Evolutionary conservation across 805 yeast genomes (phyloP).

Genomic region (Monosporozyma aerobia): DNA sequence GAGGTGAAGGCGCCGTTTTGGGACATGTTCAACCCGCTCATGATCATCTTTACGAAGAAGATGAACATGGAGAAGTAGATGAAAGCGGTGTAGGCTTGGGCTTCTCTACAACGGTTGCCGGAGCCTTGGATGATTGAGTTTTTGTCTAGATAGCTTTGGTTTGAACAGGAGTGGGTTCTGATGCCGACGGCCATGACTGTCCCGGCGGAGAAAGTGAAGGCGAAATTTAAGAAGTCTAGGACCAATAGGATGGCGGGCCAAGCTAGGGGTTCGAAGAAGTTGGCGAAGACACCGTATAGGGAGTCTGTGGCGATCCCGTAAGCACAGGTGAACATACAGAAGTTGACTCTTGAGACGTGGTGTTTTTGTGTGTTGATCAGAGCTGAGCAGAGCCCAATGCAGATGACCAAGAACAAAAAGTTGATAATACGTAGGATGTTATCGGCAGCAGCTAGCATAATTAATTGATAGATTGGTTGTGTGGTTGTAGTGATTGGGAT

Average conservation of each 20-base stretch:
- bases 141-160: conserved; percentile 49
- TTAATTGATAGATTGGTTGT: background rate
- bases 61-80: conserved; percentile 74
- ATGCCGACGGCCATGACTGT: conserved; percentile 89
- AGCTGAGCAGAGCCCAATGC: conserved; percentile 85
- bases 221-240: conserved; percentile 79
- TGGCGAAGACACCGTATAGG: conserved; percentile 70
- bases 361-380: conserved; percentile 59
- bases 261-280: conserved; percentile 62
- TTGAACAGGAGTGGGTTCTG: conserved; percentile 77
- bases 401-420: conserved; percentile 66
- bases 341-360: conserved; percentile 71
- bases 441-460: conserved; percentile 66
- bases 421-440: conserved; percentile 62
- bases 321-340: conserved; percentile 77
- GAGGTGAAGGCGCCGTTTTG: conserved; percentile 21
- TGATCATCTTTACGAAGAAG: conserved; percentile 54
- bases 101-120: conserved; percentile 83
- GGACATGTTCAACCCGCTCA: conserved; percentile 19
- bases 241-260: conserved; percentile 73
- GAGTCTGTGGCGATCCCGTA: conserved; percentile 77
- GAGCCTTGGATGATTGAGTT: conserved; percentile 73
- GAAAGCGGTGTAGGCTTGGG: conserved; percentile 79
- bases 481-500: too few species aligned
- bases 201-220: conserved; percentile 91